phyloP scores from a whole-genome alignment of 2,329 filamentous ascomycete species.

The Lachnellula arida region DNA sequence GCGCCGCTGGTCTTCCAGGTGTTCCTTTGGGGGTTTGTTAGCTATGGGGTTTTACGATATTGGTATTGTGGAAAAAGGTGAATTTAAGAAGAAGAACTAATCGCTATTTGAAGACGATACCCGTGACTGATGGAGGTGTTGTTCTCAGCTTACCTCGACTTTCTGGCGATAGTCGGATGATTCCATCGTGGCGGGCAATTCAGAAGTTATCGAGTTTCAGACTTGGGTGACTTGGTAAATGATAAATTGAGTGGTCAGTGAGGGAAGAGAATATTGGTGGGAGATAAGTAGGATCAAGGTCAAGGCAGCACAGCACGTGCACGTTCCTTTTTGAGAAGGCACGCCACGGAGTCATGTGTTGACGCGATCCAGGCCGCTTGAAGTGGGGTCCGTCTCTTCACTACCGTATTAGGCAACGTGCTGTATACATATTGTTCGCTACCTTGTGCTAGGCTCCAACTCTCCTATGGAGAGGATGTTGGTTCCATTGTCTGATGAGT shows the following conservation, averaged over 20 bases:
- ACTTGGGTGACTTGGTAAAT: too few species aligned
- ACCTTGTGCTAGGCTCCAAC: neutral
- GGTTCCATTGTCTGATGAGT: neutral
- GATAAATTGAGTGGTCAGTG: too few species aligned
- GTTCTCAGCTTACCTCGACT: neutral
- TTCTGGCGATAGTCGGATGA: neutral
- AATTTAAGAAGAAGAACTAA: too few species aligned
- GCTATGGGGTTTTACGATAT: neutral
- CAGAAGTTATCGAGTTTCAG: too few species aligned
- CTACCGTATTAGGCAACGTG: neutral
- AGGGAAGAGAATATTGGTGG: too few species aligned
- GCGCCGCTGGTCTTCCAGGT: neutral
- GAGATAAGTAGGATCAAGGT: too few species aligned
- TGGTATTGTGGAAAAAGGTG: too few species aligned
- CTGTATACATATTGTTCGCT: neutral
- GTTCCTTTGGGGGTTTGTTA: neutral
- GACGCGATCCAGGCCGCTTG: neutral
- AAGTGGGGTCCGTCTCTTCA: neutral
- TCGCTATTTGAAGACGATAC: too few species aligned
- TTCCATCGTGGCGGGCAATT: neutral
- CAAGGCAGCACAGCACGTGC: too few species aligned
- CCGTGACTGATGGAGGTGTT: too few species aligned
- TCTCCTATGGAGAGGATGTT: neutral
- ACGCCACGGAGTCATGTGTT: neutral
- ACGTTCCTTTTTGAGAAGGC: too few species aligned